Conservation (phyloP, 2,329 filamentous ascomycete genomes). For the Curvularia spicifera region DNA sequence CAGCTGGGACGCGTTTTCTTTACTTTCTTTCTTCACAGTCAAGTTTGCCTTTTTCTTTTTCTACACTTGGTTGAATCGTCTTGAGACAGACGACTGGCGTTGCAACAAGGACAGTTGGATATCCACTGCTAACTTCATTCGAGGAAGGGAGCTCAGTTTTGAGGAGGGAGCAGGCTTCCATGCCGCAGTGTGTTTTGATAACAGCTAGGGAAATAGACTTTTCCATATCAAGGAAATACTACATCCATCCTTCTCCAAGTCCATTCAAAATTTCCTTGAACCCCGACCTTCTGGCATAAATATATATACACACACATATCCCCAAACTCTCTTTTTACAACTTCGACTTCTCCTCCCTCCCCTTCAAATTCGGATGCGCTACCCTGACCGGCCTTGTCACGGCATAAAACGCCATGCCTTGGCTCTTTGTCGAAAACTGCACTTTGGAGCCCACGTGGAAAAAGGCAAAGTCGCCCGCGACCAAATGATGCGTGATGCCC, state of each 20-base stretch:
- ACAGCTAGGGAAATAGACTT: no score
- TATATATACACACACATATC: no score
- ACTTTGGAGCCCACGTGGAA: constrained; percentile 30
- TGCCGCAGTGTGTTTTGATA: not conserved
- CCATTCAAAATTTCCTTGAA: no score
- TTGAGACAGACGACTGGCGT: not conserved
- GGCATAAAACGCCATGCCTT: constrained; percentile 28
- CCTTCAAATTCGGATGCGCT: constrained; percentile 21
- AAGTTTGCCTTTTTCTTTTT: not conserved
- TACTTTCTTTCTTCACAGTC: not conserved
- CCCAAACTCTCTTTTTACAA: constrained; percentile 5
- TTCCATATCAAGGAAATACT: no score
- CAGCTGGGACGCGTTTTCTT: not conserved
- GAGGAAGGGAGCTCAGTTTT: not conserved
- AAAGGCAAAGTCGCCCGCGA: constrained; percentile 31
- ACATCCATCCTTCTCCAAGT: no score
- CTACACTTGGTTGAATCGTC: not conserved
- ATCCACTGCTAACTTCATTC: not conserved
- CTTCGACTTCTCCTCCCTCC: constrained; percentile 19
- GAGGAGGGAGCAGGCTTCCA: not conserved
- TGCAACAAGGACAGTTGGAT: not conserved
- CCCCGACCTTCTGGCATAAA: no score
- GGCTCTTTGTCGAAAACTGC: constrained; percentile 27
- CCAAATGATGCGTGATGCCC: constrained; percentile 26
- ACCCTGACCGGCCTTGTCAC: constrained; percentile 24